These are phyloP conservation scores for Hypoxylon sp. DNA, from an alignment of 2,329 filamentous ascomycete genomes.

Conservation along the genomic window DNA sequence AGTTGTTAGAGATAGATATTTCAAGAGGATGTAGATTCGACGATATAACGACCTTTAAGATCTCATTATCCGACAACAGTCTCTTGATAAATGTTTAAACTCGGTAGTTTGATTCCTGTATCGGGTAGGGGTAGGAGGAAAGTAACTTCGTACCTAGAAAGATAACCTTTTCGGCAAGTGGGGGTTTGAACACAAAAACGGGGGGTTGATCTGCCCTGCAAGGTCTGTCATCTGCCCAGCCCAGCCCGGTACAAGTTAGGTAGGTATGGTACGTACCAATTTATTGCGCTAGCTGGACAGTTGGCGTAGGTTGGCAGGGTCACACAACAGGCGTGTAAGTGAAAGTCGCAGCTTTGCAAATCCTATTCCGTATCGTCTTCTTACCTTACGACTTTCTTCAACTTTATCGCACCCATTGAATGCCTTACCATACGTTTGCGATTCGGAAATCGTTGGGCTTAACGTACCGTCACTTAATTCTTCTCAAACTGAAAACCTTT, in stretches of 20 bases:
- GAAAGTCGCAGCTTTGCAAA: conserved; percentile 38
- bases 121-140: neutral
- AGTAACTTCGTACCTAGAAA: neutral
- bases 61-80: too few relatives aligned
- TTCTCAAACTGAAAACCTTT: neutral
- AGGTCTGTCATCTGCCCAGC: conserved; percentile 24
- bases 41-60: neutral
- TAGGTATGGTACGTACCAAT: conserved; percentile 18
- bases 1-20: neutral
- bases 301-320: conserved; percentile 27
- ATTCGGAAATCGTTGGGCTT: neutral
- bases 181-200: neutral
- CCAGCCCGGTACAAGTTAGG: conserved; percentile 15
- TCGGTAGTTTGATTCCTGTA: too few relatives aligned
- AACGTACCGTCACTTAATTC: neutral
- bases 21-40: neutral
- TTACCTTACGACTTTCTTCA: conserved; percentile 12
- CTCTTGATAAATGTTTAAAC: too few relatives aligned
- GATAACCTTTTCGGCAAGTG: conserved; percentile 25
- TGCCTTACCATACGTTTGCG: conserved; percentile 9
- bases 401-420: conserved; percentile 14
- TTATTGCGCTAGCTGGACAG: conserved; percentile 17
- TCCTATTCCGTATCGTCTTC: conserved; percentile 3
- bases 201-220: conserved; percentile 21
- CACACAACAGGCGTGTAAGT: conserved; percentile 36